A percentile compares a stretch with the other conserved stretches of the same genome.
Conservation (phyloP, 352 stramenopile genomes). For the Pythium apleroticum region DNA sequence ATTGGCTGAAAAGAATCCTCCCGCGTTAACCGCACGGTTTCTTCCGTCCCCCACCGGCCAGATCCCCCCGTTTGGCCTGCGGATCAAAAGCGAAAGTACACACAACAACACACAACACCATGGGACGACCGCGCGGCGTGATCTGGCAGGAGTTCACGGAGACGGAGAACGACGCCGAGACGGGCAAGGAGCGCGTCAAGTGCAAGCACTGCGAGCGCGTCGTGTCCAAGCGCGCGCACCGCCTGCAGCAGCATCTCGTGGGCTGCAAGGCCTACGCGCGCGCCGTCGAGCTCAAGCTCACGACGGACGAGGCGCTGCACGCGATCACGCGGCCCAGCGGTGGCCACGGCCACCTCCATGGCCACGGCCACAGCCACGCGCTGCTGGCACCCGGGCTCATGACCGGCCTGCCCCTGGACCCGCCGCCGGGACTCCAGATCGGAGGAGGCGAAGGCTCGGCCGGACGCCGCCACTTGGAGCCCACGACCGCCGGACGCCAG, state of each 20-base stretch:
- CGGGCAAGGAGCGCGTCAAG: constrained; percentile 33
- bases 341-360: constrained; percentile 2
- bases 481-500: constrained; percentile 25
- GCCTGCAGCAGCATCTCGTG: constrained; percentile 30
- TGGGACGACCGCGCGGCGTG: constrained; percentile 29
- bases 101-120: background rate
- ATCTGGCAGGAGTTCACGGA: constrained; percentile 34
- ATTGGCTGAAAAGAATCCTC: constrained; percentile 19
- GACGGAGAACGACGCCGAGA: constrained; percentile 31
- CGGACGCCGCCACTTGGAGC: constrained; percentile 25
- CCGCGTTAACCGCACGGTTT: constrained; percentile 20
- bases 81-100: background rate
- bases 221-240: constrained; percentile 32
- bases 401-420: constrained; percentile 15
- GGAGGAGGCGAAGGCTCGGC: constrained; percentile 27
- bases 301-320: constrained; percentile 31
- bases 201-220: constrained; percentile 35
- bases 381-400: background rate
- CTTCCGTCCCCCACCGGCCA: background rate
- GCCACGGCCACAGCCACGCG: background rate
- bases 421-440: constrained; percentile 19
- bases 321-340: constrained; percentile 22
- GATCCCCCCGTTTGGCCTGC: background rate
- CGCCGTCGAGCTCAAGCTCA: constrained; percentile 32
- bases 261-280: constrained; percentile 32